phyloP scores from a whole-genome alignment of 1,284 basidiomycete genomes.

The Flammula alnicola region DNA sequence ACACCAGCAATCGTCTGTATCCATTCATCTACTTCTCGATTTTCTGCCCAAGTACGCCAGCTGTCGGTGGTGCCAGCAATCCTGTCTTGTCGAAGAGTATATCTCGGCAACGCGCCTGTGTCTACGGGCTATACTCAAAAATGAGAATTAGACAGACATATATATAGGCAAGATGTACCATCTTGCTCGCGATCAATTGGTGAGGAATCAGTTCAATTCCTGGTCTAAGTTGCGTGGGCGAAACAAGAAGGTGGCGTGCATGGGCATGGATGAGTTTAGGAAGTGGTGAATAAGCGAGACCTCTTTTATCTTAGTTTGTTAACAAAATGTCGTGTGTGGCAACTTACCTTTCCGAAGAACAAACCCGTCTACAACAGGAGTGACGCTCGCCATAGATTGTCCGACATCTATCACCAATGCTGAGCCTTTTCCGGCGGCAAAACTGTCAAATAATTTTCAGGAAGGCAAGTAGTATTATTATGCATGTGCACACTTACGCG shows the following conservation, averaged over 20 bases:
- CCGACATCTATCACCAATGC: conserved; percentile 96
- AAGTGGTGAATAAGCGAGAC: conserved; percentile 72
- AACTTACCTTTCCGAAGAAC: conserved; percentile 89
- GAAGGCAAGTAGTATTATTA: neutral
- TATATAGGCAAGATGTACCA: conserved; percentile 43
- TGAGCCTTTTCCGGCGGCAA: conserved; percentile 95
- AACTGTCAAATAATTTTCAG: conserved; percentile 51
- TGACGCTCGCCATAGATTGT: conserved; percentile 86
- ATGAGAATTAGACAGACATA: neutral
- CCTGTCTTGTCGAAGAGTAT: conserved; percentile 76
- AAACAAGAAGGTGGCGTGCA: conserved; percentile 65
- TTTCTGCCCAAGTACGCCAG: conserved; percentile 86
- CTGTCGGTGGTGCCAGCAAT: conserved; percentile 73
- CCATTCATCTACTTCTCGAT: conserved; percentile 91
- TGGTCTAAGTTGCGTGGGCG: conserved; percentile 50
- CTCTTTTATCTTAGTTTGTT: conserved; percentile 40
- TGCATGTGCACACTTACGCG: conserved; percentile 63
- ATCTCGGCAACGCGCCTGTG: conserved; percentile 61
- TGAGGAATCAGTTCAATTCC: conserved; percentile 77
- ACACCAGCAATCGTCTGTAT: conserved; percentile 88
- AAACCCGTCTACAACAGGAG: conserved; percentile 97
- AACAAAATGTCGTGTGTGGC: conserved; percentile 11
- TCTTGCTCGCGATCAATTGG: conserved; percentile 86
- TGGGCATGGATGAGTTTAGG: conserved; percentile 79
- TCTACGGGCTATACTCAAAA: conserved; percentile 62